Evolutionary conservation across 176 grass and related monocot genomes (phyloP), one percentile per base, ranked within the genome.

Genomic region (Triticum dicoccoides): DNA sequence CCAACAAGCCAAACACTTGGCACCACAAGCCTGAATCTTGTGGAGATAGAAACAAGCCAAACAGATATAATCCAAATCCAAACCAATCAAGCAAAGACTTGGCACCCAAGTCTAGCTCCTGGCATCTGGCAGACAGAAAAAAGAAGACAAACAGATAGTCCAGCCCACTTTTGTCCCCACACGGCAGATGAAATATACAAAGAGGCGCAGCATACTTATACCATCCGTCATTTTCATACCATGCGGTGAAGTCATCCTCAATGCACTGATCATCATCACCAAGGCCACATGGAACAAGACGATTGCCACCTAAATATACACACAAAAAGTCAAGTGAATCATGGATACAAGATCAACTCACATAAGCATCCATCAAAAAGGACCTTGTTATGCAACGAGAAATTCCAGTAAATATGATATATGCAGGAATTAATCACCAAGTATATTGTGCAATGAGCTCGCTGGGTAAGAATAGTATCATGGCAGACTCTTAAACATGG

Each of bases 261-360:
- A 99, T 99, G 81, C 91, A 99, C 78, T 96, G 97, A 81, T 99
- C 92, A 83, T 99, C 97, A 81, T 99, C 97, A 88, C 97, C 97
- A 76, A 99, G 83, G 67, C 97, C 97, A 61, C 94, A 86, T 15
- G 94, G 85, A 82, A 93, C 76, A 84, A 99, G 91, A 81, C 83
- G 87, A 81, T 94, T 94, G 69, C 84, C 97, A 92, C 97, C 97
- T 99, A 82, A 34, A 77, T 47, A 66, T 38, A 88, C 45, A 84
- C 58, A 17, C 78, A 76, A 76, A 52, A 52, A 11, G 44, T 64
- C n/a, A 70, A 79, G 61, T 24, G 42, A 82, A 69, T 67, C 20
- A 73, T 42, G 11, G 4, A 11, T 18, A 73, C 25, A 90, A 18
- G 45, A 59, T 18, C 29, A 51, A 49, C 79, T 15, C 17, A 69